Base-by-base conservation (phyloP, 805 yeast genomes). In the Lipomyces oligophaga region DNA sequence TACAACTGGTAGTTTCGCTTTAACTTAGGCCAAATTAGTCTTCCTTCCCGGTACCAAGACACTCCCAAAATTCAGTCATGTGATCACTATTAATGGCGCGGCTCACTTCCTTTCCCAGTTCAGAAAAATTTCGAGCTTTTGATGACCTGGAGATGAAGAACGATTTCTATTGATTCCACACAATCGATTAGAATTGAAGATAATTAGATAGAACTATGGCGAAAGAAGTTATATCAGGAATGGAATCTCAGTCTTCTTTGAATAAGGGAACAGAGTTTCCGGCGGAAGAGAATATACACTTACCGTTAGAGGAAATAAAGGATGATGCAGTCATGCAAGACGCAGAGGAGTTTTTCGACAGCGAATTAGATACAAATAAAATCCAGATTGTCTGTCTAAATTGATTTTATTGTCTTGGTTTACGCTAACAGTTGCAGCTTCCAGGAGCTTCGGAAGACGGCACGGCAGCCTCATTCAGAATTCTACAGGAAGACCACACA, bases 391-490 rank as follows among this genome's bases (percentile, higher is more conserved):
- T 63, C 48, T 16, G 63, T 53, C 8, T 10, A 5, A 19, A 16
- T 24, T 11, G 34, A 15, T 15, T 16, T 27, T 34, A 4, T n/a
- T 28, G 13, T n/a, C 18, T 4, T 35, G 16, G 11, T 20, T 5
- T 27, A 28, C 4, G 33, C 43, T 49, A 13, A 13, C 7, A 7
- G 16, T 13, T 45, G 50, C 41, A 60, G 61, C 77, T 88, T 33
- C 90, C 95, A 21, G 97, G 97, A 4, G 78, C 90, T 8, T 76
- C 95, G 2, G 93, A 85, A 55, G 97, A 93, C 64, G 97, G 96
- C 36, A 77, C 90, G 34, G 88, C 95, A 22, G 96, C 95, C 0
- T 86, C 96, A 4, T 93, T 93, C 71, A 95, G 90, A 67, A 83
- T 93, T 52, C 65, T 79, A 26, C 93, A 88, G 58, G 98, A 93